These are phyloP conservation scores for Ilex aquifolium DNA, from an alignment of 257 asterid species.

Conservation along the genomic window DNA sequence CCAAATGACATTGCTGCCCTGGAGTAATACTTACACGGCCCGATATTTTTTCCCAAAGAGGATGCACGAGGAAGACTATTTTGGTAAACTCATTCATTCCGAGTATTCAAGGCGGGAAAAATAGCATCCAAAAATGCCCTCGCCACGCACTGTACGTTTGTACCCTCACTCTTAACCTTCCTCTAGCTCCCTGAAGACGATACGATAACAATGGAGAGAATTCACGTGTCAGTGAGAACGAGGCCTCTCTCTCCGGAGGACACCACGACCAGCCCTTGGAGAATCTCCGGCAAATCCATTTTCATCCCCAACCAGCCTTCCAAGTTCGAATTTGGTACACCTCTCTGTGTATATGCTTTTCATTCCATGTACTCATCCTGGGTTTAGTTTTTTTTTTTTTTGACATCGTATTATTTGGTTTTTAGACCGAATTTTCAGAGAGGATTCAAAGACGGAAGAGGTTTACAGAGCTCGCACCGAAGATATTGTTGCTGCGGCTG, in stretches of 20 bases:
- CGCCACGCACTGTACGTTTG: too few species aligned
- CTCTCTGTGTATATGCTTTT: background rate
- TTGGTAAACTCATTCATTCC: too few species aligned
- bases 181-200: conserved; percentile 9
- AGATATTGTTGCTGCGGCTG: conserved; percentile 75
- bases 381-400: background rate
- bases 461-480: conserved; percentile 64
- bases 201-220: conserved; percentile 57
- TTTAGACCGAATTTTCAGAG: conserved; percentile 63
- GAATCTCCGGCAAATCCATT: conserved; percentile 58
- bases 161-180: background rate
- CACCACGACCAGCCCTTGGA: conserved; percentile 73
- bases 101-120: conserved; percentile 28
- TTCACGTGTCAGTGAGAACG: conserved; percentile 78
- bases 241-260: conserved; percentile 78
- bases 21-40: too few species aligned
- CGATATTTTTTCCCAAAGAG: too few species aligned
- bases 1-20: too few species aligned
- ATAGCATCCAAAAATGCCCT: conserved; percentile 4
- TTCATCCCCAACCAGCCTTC: conserved; percentile 55
- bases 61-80: too few species aligned
- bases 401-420: background rate
- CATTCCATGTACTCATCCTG: too few species aligned
- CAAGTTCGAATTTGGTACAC: conserved; percentile 75
- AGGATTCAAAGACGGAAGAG: conserved; percentile 55